Percentiles rank a stretch among this genome's conserved stretches.
These are phyloP conservation scores for Pyrenophora seminiperda DNA, from an alignment of 2,329 filamentous ascomycete genomes.

Conservation along the genomic window DNA sequence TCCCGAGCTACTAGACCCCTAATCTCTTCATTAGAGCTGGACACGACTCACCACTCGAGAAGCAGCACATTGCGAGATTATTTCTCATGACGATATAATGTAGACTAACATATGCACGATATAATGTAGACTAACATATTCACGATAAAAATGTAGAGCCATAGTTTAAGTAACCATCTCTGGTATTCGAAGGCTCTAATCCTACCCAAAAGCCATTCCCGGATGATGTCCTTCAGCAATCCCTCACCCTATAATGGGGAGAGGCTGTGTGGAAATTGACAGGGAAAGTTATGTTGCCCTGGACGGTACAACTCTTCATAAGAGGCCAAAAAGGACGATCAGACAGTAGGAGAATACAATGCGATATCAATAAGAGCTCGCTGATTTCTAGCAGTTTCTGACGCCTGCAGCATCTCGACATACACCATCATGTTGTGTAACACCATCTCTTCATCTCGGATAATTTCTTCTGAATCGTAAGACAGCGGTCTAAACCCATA, in stretches of 20 bases:
- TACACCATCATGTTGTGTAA: background rate
- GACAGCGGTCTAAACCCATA: background rate
- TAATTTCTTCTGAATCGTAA: background rate
- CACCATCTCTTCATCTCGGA: background rate
- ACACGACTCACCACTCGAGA: too few relatives aligned
- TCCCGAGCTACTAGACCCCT: too few relatives aligned
- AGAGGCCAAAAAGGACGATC: background rate
- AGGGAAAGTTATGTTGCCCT: background rate
- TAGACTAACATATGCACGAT: too few relatives aligned
- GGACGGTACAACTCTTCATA: background rate
- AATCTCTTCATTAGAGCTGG: too few relatives aligned
- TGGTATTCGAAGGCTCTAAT: background rate
- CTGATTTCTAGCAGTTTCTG: background rate
- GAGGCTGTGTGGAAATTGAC: background rate
- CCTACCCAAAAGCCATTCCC: background rate
- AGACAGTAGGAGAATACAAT: background rate
- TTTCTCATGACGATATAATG: too few relatives aligned
- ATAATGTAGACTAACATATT: too few relatives aligned
- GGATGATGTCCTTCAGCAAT: background rate
- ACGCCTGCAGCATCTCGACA: background rate
- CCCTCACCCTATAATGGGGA: background rate
- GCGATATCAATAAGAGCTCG: background rate
- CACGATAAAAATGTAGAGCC: too few relatives aligned
- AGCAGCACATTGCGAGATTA: too few relatives aligned
- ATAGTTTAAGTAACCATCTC: too few relatives aligned